A percentile compares a stretch with the other conserved stretches of the same genome.
Evolutionary conservation across 208 protist species (phyloP).

Genomic region (Herpetomonas samuelpessoai): DNA sequence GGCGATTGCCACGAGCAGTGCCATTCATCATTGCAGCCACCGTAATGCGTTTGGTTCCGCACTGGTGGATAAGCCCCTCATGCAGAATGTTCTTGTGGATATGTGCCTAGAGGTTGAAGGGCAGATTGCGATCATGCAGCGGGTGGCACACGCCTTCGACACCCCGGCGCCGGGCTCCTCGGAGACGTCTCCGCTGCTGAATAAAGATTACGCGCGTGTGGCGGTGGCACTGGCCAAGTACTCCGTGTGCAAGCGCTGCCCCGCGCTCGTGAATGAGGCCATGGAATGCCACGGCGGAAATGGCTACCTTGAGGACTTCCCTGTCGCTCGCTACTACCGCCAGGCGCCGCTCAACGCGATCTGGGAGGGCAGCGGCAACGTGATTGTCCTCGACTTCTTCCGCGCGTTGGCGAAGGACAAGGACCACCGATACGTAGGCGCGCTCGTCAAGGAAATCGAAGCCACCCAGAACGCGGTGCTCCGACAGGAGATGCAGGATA

Average conservation of each 20-base stretch:
- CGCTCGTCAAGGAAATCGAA: conserved; percentile 7
- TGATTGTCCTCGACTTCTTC: conserved; percentile 39
- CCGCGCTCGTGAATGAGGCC: conserved; percentile 22
- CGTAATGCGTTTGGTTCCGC: conserved; percentile 19
- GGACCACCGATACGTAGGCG: conserved; percentile 3
- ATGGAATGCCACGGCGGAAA: conserved; percentile 37
- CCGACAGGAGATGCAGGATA: background rate
- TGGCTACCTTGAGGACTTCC: conserved; percentile 34
- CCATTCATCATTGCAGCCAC: conserved; percentile 11
- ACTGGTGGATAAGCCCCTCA: conserved; percentile 24
- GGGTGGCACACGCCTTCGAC: conserved; percentile 22
- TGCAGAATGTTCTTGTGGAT: conserved; percentile 34
- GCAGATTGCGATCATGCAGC: conserved; percentile 7
- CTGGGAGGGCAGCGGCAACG: conserved; percentile 39
- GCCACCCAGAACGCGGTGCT: background rate
- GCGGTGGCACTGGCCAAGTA: conserved; percentile 40
- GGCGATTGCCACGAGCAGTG: conserved; percentile 7
- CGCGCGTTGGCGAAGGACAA: conserved; percentile 8
- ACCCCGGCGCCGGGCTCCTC: background rate
- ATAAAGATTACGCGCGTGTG: conserved; percentile 20
- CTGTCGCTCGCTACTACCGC: conserved; percentile 27
- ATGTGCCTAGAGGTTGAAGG: conserved; percentile 27
- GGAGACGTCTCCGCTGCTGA: background rate
- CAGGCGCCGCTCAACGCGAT: conserved; percentile 37
- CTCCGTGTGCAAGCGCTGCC: conserved; percentile 28